These are phyloP conservation scores for Avicennia marina DNA, from an alignment of 257 asterid genomes.

Conservation along the genomic window DNA sequence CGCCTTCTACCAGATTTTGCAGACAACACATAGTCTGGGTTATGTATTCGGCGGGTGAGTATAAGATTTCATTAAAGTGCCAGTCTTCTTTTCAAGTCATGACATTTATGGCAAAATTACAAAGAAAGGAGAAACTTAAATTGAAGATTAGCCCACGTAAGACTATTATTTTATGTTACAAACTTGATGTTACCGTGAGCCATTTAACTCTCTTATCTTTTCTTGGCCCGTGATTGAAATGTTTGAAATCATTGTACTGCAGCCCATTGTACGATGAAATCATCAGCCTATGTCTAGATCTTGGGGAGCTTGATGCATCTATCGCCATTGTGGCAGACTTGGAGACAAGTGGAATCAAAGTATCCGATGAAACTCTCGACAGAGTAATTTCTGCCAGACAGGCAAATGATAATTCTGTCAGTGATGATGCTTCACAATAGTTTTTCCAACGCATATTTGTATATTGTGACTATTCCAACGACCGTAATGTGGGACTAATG, in stretches of 20 bases:
- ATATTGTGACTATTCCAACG: too few species aligned
- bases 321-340: conserved; percentile 86
- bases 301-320: conserved; percentile 94
- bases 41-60: conserved; percentile 80
- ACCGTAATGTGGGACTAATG: too few species aligned
- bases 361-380: conserved; percentile 83
- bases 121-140: too few species aligned
- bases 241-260: too few species aligned
- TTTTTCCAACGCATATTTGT: too few species aligned
- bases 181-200: too few species aligned
- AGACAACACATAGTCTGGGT: conserved; percentile 78
- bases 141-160: too few species aligned
- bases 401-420: conserved; percentile 10
- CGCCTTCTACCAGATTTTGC: conserved; percentile 88
- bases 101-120: too few species aligned
- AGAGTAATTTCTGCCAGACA: conserved; percentile 81
- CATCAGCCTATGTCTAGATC: conserved; percentile 69
- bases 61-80: background rate
- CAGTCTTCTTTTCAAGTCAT: too few species aligned
- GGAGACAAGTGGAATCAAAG: conserved; percentile 90
- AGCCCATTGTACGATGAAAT: conserved; percentile 85
- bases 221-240: too few species aligned
- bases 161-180: too few species aligned
- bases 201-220: too few species aligned
- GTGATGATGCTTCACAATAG: background rate